Evolutionary conservation across 768 basidiomycete species (phyloP).

Genomic region (Hygrophoropsis aurantiaca): DNA sequence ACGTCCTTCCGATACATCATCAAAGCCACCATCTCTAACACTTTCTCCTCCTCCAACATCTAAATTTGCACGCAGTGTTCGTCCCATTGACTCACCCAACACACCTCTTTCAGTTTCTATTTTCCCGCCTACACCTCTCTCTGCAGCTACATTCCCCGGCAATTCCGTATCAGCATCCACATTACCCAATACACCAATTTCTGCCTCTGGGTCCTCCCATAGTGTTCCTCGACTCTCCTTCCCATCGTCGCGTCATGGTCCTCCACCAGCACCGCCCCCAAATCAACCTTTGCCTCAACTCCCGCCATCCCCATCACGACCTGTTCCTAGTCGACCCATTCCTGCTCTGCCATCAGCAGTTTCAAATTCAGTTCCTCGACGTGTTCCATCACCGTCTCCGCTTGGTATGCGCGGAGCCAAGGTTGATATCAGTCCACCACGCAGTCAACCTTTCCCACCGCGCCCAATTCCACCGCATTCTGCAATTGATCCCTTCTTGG

Average conservation of each 20-base stretch:
- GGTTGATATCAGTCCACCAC: too few relatives aligned
- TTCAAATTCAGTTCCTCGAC: constrained; percentile 13
- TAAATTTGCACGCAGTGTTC: too few relatives aligned
- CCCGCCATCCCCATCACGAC: constrained; percentile 19
- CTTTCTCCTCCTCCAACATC: too few relatives aligned
- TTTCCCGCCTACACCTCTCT: constrained; percentile 9
- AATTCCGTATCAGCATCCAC: too few relatives aligned
- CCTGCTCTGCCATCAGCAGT: neutral
- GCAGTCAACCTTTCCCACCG: too few relatives aligned
- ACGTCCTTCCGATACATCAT: constrained; percentile 8
- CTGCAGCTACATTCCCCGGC: constrained; percentile 11
- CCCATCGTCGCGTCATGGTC: constrained; percentile 29
- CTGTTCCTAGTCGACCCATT: constrained; percentile 13
- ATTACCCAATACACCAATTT: constrained; percentile 17
- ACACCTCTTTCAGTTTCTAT: neutral
- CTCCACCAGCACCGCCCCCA: constrained; percentile 30
- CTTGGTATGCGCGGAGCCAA: neutral
- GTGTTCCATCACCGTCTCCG: constrained; percentile 17
- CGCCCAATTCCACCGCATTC: too few relatives aligned
- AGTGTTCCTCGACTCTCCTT: constrained; percentile 5
- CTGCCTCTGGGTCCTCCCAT: neutral
- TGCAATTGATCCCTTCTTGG: too few relatives aligned
- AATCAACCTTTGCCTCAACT: constrained; percentile 29
- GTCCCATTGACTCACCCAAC: too few relatives aligned
- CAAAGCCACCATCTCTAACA: neutral